Base-by-base conservation (phyloP, 495 filamentous ascomycete genomes). In the Talaromyces adpressus region DNA sequence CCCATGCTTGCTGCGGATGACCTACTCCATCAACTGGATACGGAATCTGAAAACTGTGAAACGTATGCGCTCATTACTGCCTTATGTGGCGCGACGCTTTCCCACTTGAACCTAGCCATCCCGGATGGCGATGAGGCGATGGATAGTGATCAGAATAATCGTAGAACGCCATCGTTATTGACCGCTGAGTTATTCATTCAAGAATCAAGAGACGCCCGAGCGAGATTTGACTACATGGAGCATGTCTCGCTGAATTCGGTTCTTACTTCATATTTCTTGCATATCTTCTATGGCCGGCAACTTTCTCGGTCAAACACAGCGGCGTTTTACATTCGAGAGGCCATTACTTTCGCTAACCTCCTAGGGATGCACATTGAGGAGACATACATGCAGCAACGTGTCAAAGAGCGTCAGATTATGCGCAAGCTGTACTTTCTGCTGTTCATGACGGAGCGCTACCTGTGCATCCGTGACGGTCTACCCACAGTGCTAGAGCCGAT, bases 241-340 rank as follows among this genome's bases (percentile, higher is more conserved):
- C 63, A 36, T 18, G 51, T 66, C 25, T 67, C 60, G 25, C 27
- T 72, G 39, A 54, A 70, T 16, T 71, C 61, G 9, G 60, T 80
- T 2, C 67, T 75, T 25, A 79, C 70, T 2, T 70, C 77, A 0
- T 80, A 79, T 59, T 81, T 80, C 51, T 64, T 80, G n/a, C 79
- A 80, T 60, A 73, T 77, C 11, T 80, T 75, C 63, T 77, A 77
- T 64, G 77, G 77, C 34, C 77, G 79, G 54, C 72, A 74, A 39
- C 67, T 72, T n/a, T 68, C 74, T 1, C 74, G 77, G 6, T 73
- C 73, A 30, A 68, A 74, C 16, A 72, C 73, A 39, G 79, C 77
- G 0, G 63, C 76, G 6, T 63, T 80, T 8, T 75, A 77, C 61
- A 64, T 81, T 36, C 67, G 77, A 57, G 79, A 81, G 61, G 73